Percentiles rank a stretch among this genome's conserved stretches.
phyloP scores from a whole-genome alignment of 2,329 filamentous ascomycete genomes.

The Pyricularia grisea region DNA sequence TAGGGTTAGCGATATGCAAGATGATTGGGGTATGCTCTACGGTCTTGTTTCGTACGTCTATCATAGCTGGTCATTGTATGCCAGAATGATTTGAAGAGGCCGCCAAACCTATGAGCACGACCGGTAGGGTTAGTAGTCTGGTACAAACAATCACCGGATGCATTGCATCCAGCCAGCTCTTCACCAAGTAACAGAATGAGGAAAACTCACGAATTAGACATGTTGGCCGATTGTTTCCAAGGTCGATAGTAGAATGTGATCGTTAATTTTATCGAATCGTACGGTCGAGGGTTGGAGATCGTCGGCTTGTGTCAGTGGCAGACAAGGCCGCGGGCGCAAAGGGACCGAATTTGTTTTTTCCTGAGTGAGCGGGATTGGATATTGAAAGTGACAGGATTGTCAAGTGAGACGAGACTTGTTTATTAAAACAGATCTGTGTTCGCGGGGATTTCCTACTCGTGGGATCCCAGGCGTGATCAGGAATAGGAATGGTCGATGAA shows the following conservation, averaged over 20 bases:
- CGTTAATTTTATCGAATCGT: neutral
- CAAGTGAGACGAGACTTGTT: neutral
- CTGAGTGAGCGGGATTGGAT: neutral
- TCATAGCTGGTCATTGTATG: slow-evolving; percentile 75
- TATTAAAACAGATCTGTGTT: neutral
- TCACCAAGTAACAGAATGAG: neutral
- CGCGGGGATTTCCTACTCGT: neutral
- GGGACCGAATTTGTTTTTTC: neutral
- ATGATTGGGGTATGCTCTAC: neutral
- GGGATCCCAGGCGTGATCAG: neutral
- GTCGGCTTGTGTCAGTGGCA: neutral
- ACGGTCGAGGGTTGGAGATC: neutral
- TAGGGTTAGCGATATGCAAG: neutral
- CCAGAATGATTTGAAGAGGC: slow-evolving; percentile 85
- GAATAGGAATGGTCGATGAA: neutral
- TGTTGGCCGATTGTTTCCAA: neutral
- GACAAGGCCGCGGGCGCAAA: neutral
- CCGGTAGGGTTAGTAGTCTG: neutral
- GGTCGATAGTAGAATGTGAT: neutral
- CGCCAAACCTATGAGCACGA: slow-evolving; percentile 43
- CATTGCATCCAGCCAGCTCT: neutral
- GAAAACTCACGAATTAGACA: neutral
- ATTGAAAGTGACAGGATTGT: neutral
- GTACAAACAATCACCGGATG: neutral
- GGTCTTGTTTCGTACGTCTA: slow-evolving; percentile 41